Evolutionary conservation across 2,329 filamentous ascomycete genomes (phyloP).

Genomic region (Penicillium oxalicum): DNA sequence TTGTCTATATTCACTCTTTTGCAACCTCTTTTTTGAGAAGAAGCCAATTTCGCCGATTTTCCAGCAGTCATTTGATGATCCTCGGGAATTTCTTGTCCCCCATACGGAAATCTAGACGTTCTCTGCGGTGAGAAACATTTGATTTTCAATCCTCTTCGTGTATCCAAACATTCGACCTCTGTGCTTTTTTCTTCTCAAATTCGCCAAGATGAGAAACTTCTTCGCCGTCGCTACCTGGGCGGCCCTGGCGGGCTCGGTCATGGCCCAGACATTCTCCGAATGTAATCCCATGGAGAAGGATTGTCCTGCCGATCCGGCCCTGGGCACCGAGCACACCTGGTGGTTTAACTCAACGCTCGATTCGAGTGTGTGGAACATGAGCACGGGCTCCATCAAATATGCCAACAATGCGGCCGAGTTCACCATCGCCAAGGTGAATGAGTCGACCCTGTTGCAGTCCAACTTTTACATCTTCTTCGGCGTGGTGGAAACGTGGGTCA

Average conservation of each 20-base stretch:
- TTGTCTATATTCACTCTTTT: slow-evolving; percentile 18
- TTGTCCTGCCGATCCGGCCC: slow-evolving; percentile 66
- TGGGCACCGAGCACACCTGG: slow-evolving; percentile 57
- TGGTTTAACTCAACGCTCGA: slow-evolving; percentile 58
- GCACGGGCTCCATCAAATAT: slow-evolving; percentile 60
- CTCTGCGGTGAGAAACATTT: not conserved
- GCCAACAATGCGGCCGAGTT: slow-evolving; percentile 62
- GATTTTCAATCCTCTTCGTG: too few relatives aligned
- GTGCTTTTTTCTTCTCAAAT: not conserved
- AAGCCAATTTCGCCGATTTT: not conserved
- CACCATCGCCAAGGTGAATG: slow-evolving; percentile 54
- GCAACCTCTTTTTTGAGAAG: too few relatives aligned
- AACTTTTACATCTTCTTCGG: slow-evolving; percentile 85
- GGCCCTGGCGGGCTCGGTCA: slow-evolving; percentile 24
- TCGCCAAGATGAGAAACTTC: slow-evolving; percentile 23
- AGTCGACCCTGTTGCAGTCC: slow-evolving; percentile 72
- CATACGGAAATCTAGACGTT: not conserved
- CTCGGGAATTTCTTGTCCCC: too few relatives aligned
- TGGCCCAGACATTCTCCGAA: slow-evolving; percentile 66
- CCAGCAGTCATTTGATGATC: slow-evolving; percentile 3
- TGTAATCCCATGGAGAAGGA: slow-evolving; percentile 71
- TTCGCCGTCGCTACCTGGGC: slow-evolving; percentile 23
- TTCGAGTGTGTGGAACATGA: slow-evolving; percentile 61
- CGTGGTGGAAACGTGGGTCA: slow-evolving; percentile 69
- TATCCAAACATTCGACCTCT: too few relatives aligned